Evolutionary conservation across 768 basidiomycete genomes (phyloP).

Genomic region (Auricularia heimuer): DNA sequence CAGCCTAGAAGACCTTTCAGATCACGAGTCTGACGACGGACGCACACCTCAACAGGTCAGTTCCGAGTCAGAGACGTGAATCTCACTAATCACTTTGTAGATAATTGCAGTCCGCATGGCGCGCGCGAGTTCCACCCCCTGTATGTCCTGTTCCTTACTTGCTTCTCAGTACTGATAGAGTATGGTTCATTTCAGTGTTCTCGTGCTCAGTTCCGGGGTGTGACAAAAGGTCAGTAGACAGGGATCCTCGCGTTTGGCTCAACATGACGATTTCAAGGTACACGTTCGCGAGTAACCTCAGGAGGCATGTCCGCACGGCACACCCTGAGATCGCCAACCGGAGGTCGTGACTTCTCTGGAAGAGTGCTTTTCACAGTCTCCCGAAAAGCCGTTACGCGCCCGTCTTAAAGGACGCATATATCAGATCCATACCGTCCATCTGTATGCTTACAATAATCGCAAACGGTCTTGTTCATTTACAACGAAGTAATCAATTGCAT

Average conservation of each 20-base stretch:
- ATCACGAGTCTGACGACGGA: not conserved
- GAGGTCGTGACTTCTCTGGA: too few relatives aligned
- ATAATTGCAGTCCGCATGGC: not conserved
- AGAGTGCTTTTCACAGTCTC: too few relatives aligned
- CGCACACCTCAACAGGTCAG: not conserved
- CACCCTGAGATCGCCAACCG: not conserved
- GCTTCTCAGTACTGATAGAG: not conserved
- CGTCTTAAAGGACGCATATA: too few relatives aligned
- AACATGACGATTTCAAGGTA: not conserved
- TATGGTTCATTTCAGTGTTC: not conserved
- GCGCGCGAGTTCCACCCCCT: not conserved
- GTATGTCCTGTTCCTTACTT: not conserved
- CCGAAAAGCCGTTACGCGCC: too few relatives aligned
- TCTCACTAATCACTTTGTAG: not conserved
- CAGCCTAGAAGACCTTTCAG: not conserved
- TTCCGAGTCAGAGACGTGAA: not conserved
- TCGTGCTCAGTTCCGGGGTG: not conserved
- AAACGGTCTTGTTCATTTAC: too few relatives aligned
- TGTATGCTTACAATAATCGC: too few relatives aligned
- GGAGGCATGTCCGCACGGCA: not conserved
- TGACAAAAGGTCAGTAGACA: not conserved
- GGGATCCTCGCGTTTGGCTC: not conserved
- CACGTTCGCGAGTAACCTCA: not conserved
- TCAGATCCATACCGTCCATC: too few relatives aligned
- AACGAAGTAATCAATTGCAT: too few relatives aligned